Evolutionary conservation across 768 basidiomycete genomes (phyloP), one percentile per base, ranked within the genome.

Genomic region (Phallus indusiatus): DNA sequence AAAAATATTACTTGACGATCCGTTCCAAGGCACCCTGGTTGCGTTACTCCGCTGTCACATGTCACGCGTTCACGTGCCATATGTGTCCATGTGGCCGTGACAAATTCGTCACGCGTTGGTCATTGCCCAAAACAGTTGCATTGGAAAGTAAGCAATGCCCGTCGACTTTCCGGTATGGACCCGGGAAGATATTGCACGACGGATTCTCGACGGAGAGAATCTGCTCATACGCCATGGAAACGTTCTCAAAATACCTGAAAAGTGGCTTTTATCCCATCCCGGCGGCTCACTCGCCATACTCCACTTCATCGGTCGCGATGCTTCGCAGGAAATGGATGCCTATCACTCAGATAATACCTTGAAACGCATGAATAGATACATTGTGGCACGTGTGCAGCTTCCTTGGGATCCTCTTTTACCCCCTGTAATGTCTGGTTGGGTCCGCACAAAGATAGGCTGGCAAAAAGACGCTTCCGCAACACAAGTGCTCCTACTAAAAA

Each of bases 241-340:
- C 59, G 79, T 86, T 64, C 79, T 86, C 54, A 78, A 78, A 51
- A 81, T 92, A 14, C 82, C 91, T 6, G 71, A 75, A 11, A 69
- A 75, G 14, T 97, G 94, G 94, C 82, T 94, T n/a, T 72, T 79
- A 4, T 76, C 81, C 4, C 95, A 98, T 68, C 96, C 96, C 0
- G 96, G 96, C 47, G 94, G 95, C 42, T 71, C 81, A 4, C 85
- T 97, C 53, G 80, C 93, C 14, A 82, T 99, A 59, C 83, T 95
- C 22, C 96, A 99, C 73, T 97, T 94, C 66, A 84, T 97, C 47
- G 96, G 95, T 2, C 81, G 95, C 57, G 94, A 99, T 68, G 94
- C 95, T 0, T 82, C 90, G 0, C 89, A 95, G 74, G 96, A 99
- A 71, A 89, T 98, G 35, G 82, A 90, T 62, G 95, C 93, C 20